Percentiles rank a stretch among this genome's conserved stretches.
Evolutionary conservation across 129 eudicot species (phyloP).

Genomic region (Ambrosia artemisiifolia): DNA sequence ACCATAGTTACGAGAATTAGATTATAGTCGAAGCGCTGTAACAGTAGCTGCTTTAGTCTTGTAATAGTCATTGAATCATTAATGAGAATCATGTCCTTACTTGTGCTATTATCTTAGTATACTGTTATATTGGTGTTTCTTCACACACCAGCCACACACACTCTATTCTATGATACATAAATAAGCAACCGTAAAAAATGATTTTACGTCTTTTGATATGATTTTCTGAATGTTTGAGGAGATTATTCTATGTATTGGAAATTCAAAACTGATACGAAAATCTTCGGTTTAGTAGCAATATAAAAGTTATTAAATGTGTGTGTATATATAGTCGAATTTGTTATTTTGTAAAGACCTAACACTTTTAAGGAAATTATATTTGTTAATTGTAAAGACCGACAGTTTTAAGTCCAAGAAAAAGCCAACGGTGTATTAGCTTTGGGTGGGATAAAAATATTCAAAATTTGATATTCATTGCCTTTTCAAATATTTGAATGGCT

Average conservation of each 20-base stretch:
- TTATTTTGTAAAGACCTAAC: no score
- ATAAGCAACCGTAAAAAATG: background rate
- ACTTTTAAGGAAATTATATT: background rate
- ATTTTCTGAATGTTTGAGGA: background rate
- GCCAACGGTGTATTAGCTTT: background rate
- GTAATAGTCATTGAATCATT: no score
- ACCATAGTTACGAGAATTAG: no score
- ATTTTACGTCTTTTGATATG: background rate
- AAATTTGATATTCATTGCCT: background rate
- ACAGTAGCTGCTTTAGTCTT: no score
- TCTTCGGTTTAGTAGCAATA: background rate
- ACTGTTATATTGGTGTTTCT: no score
- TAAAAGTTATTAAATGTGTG: background rate
- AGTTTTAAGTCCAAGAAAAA: background rate
- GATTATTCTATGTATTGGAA: background rate
- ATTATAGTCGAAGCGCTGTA: no score
- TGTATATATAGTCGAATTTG: no score
- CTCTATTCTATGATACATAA: background rate
- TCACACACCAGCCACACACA: constrained; percentile 11
- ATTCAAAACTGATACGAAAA: background rate
- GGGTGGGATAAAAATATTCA: background rate
- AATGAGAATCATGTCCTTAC: no score
- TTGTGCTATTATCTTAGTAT: no score
- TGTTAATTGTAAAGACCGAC: background rate
- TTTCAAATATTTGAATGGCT: background rate